Percentiles rank a stretch among this genome's conserved stretches.
These are phyloP conservation scores for Colletotrichum sidae DNA, from an alignment of 2,329 filamentous ascomycete species.

Conservation along the genomic window DNA sequence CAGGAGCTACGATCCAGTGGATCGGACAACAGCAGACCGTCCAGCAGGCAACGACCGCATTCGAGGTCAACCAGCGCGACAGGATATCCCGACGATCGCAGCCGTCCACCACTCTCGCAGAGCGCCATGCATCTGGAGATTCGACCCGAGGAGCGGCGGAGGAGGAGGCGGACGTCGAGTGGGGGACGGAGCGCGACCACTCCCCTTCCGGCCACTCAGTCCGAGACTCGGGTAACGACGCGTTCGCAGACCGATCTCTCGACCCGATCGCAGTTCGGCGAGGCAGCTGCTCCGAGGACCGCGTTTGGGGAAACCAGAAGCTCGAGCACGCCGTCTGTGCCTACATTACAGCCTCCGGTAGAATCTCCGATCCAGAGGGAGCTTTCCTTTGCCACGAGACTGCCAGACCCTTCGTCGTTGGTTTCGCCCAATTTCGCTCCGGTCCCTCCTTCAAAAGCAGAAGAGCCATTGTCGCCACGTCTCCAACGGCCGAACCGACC, in stretches of 20 bases:
- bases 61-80: conserved; percentile 60
- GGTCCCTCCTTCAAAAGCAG: conserved; percentile 23
- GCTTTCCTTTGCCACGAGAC: conserved; percentile 52
- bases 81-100: conserved; percentile 58
- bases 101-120: conserved; percentile 61
- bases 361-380: conserved; percentile 41
- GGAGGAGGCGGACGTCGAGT: conserved; percentile 65
- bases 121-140: conserved; percentile 61
- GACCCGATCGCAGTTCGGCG: conserved; percentile 54
- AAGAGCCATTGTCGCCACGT: conserved; percentile 28
- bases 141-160: conserved; percentile 57
- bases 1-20: conserved; percentile 30
- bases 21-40: conserved; percentile 43
- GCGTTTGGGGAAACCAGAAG: conserved; percentile 57
- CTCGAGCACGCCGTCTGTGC: conserved; percentile 50
- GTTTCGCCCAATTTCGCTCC: conserved; percentile 37
- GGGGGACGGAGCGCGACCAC: conserved; percentile 66
- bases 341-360: conserved; percentile 40
- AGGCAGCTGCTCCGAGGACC: conserved; percentile 51
- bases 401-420: conserved; percentile 38
- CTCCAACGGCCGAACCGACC: conserved; percentile 48
- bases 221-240: conserved; percentile 62
- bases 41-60: conserved; percentile 49
- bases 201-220: conserved; percentile 54
- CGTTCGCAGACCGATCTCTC: conserved; percentile 75